Base-by-base conservation (phyloP, 2,329 filamentous ascomycete genomes). In the Trichoderma citrinoviride region DNA sequence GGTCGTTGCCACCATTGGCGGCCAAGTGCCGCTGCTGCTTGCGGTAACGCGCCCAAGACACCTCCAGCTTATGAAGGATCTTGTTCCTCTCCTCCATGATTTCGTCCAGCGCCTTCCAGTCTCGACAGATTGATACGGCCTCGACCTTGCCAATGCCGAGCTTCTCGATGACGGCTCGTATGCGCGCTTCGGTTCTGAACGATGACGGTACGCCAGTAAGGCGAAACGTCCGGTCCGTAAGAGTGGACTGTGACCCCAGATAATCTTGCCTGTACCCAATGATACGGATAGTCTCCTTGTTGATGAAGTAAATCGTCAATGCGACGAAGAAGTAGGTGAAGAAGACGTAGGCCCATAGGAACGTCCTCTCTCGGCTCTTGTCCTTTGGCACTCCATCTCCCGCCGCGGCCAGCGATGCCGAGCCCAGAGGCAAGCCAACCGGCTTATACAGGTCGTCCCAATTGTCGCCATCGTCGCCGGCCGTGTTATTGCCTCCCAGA, bases 321-420 rank as follows among this genome's bases (percentile, higher is more conserved):
- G 82, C 86, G 6, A 90, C 94, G 76, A 98, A 99, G 57, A 98
- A 83, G 79, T 97, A 99, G 1, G 93, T 91, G 71, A 99, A 99
- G n/a, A 91, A 82, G 15, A 97, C 85, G 73, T 98, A 97, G 72
- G 94, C 91, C 93, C 94, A 97, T 1, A 97, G 80, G 71, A 93
- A 97, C 7, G 71, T 67, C 12, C 63, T 70, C 44, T 77, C 74
- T 56, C 72, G 74, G 55, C 74, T 75, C 61, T 68, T 71, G 46
- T 78, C 77, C 67, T 75, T 75, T 41, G 75, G 73, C 3, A 70
- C 70, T 40, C 75, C 73, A 57, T 72, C 77, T 54, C 76, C 73
- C 41, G 69, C 33, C 12, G 52, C 7, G 33, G 69, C 67, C 17
- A 70, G 29, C n/a, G 66, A 67, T 2, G 65, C 49, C 12, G 53